phyloP scores from a whole-genome alignment of 148 eudicot genomes.

The Persicaria maculosa region DNA sequence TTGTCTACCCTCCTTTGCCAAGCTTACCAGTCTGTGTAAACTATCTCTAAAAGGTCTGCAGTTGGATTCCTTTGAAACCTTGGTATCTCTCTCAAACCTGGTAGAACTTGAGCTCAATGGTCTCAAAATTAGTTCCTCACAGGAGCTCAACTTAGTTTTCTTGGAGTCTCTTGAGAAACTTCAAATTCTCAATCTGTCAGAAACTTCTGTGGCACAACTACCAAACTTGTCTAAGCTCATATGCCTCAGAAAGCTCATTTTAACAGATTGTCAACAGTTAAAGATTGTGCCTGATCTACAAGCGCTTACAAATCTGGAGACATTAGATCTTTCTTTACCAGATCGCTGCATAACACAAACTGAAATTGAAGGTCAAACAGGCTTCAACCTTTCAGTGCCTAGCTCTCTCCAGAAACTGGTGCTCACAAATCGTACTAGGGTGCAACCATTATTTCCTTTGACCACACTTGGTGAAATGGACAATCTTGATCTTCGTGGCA shows the following conservation, averaged over 20 bases:
- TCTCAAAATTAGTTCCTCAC: not conserved
- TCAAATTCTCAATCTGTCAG: not conserved
- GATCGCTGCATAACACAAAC: not conserved
- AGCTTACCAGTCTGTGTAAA: conserved; percentile 14
- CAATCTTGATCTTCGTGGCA: not conserved
- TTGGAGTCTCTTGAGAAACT: conserved; percentile 14
- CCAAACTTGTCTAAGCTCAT: conserved; percentile 23
- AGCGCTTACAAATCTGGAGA: conserved; percentile 20
- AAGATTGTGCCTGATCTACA: conserved; percentile 14
- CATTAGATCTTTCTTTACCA: conserved; percentile 28
- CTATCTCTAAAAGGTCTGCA: conserved; percentile 20
- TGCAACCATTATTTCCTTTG: not conserved
- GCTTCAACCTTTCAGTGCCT: not conserved
- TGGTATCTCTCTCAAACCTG: conserved; percentile 17
- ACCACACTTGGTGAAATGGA: not conserved
- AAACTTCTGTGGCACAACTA: conserved; percentile 14
- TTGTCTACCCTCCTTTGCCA: conserved; percentile 18
- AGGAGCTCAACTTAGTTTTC: conserved; percentile 10
- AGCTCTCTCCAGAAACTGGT: conserved; percentile 13
- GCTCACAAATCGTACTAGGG: conserved; percentile 1
- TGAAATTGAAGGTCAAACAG: not conserved
- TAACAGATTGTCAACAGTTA: conserved; percentile 18
- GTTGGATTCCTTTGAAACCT: conserved; percentile 1
- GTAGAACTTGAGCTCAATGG: conserved; percentile 27
- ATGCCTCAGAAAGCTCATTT: conserved; percentile 17